Evolutionary conservation across 441 rosid genomes (phyloP).

Genomic region (Gossypium davidsonii): DNA sequence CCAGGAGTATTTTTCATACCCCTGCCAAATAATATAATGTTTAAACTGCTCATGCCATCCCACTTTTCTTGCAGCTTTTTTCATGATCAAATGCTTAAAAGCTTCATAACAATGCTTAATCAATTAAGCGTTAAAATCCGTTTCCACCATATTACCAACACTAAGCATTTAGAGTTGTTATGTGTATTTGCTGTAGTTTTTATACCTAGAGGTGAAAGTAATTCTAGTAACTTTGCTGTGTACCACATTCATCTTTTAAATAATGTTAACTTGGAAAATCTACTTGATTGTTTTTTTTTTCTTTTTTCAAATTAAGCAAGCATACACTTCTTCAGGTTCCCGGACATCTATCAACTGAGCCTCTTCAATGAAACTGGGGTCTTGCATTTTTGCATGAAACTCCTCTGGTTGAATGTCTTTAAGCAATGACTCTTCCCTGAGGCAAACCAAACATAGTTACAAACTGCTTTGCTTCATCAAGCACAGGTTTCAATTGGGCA

Average conservation of each 20-base stretch:
- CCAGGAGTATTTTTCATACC: background rate
- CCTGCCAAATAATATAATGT: background rate
- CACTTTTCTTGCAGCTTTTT: background rate
- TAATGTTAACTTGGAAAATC: background rate
- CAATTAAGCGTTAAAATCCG: background rate
- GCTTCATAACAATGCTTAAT: background rate
- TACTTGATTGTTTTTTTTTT: background rate
- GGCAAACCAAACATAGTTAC: constrained; percentile 10
- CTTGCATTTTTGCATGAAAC: constrained; percentile 64
- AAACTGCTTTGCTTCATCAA: constrained; percentile 1
- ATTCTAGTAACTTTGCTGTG: background rate
- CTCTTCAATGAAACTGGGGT: constrained; percentile 61
- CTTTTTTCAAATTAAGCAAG: background rate
- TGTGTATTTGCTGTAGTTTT: background rate
- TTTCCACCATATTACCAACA: background rate
- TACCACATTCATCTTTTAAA: background rate
- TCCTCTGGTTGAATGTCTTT: constrained; percentile 58
- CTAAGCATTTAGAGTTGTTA: background rate
- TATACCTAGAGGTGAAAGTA: background rate
- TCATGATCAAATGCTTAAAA: background rate
- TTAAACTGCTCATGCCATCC: background rate
- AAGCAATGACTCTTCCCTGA: constrained; percentile 48
- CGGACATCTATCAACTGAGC: constrained; percentile 84
- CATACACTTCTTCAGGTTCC: constrained; percentile 88
- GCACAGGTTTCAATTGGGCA: constrained; percentile 5